Conservation (phyloP, 768 basidiomycete genomes). For the Tylopilus sp. region DNA sequence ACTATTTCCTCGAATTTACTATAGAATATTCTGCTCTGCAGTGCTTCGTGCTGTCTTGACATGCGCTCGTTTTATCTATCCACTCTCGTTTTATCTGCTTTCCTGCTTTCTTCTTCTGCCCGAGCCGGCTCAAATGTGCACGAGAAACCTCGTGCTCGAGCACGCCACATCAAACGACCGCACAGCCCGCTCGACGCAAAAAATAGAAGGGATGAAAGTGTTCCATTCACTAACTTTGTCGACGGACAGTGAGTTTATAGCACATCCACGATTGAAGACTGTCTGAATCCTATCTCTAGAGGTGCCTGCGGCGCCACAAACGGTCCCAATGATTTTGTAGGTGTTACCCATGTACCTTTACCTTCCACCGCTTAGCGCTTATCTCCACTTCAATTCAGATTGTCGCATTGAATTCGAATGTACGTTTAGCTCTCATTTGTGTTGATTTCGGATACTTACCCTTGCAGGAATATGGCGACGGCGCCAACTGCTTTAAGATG, state of each 20-base stretch:
- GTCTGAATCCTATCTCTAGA: conserved; percentile 22
- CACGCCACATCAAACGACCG: conserved; percentile 1
- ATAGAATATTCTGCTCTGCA: neutral
- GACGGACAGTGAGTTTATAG: conserved; percentile 23
- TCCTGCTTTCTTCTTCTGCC: conserved; percentile 12
- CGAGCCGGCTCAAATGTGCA: conserved; percentile 12
- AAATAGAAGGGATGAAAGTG: conserved; percentile 18
- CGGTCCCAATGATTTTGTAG: conserved; percentile 26
- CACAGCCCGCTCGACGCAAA: neutral
- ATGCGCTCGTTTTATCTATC: conserved; percentile 28
- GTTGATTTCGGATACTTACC: neutral
- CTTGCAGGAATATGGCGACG: conserved; percentile 38
- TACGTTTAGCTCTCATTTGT: conserved; percentile 18
- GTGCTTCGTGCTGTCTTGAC: conserved; percentile 10
- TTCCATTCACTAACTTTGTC: conserved; percentile 25
- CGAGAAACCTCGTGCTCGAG: conserved; percentile 9
- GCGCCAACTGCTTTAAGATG: conserved; percentile 41
- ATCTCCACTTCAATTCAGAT: conserved; percentile 29
- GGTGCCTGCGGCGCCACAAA: conserved; percentile 38
- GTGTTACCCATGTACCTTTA: neutral
- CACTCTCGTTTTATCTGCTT: conserved; percentile 21
- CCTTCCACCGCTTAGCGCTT: neutral
- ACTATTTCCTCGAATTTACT: neutral
- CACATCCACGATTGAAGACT: neutral
- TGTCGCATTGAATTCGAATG: conserved; percentile 41